Base-by-base conservation (phyloP, 768 basidiomycete species). In the Amanita molliuscula region DNA sequence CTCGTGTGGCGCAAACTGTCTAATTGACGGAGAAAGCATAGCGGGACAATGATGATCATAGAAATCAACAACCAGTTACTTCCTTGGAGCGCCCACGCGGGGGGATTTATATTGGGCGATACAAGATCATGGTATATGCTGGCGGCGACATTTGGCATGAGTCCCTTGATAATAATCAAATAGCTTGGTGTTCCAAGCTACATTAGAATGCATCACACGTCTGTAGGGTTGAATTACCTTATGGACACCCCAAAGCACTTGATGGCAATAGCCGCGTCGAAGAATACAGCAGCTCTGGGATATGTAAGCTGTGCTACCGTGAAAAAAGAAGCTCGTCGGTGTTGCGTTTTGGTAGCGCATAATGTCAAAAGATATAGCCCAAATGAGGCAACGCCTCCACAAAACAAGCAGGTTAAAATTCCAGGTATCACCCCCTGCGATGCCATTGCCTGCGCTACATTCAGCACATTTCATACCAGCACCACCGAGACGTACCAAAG, bases 181-280 rank as follows among this genome's bases (percentile, higher is more conserved):
- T 92, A 90, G 61, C 88, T 44, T 90, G 57, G 7, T 26, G 25
- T 6, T 13, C 23, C 8, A 5, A 28, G 21, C 11, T 1, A 26
- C 3, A 35, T 35, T 15, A 35, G n/a, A 23, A 9, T 18, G 20
- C 6, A 31, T 31, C 34, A 38, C n/a, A 49, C 35, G 47, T 43
- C 38, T 47, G 49, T 31, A 38, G 28, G 34, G 64, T 11, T 10
- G 13, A 48, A 76, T 41, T 66, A 91, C 78, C 90, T 92, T 58
- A 94, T 83, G 29, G 89, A 91, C 3, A 98, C 95, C 16, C 95
- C 95, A 61, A 96, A 96, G 64, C 95, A 98, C 63, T 98, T 98
- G 62, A 82, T 84, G 8, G 92, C 92, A 57, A 98, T 92, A 10
- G 94, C 95, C 3, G 82, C 82, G 63, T 97, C 95, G 59, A 98